These are phyloP conservation scores for Botrytis hyacinthi DNA, from an alignment of 2,329 filamentous ascomycete genomes.

Conservation along the genomic window DNA sequence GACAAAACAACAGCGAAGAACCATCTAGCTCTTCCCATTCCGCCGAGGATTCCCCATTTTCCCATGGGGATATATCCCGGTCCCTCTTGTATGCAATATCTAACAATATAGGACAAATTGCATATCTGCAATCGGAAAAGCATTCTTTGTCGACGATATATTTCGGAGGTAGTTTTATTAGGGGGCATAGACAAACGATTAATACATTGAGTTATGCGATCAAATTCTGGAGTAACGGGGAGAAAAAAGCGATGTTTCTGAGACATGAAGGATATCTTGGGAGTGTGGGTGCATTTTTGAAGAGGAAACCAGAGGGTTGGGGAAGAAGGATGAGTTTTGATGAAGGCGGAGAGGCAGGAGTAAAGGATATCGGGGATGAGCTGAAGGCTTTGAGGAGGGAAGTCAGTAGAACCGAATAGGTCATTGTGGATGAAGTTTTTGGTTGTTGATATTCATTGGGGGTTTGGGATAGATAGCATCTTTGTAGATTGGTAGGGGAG, in stretches of 20 bases:
- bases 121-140: slow-evolving; percentile 94
- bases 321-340: slow-evolving; percentile 69
- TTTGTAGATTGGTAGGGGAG: background rate
- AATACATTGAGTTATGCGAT: slow-evolving; percentile 96
- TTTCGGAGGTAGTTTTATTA: slow-evolving; percentile 95
- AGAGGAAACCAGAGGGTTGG: slow-evolving; percentile 88
- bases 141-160: slow-evolving; percentile 91
- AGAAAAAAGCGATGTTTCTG: slow-evolving; percentile 93
- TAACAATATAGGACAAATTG: slow-evolving; percentile 98
- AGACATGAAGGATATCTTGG: slow-evolving; percentile 95
- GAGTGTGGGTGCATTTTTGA: slow-evolving; percentile 89
- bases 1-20: slow-evolving; percentile 32
- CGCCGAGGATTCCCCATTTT: slow-evolving; percentile 53
- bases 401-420: background rate
- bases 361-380: background rate
- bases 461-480: background rate
- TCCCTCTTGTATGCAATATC: slow-evolving; percentile 92
- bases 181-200: slow-evolving; percentile 95
- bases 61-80: slow-evolving; percentile 79
- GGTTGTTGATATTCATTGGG: background rate
- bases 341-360: slow-evolving; percentile 23
- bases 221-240: slow-evolving; percentile 92
- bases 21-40: slow-evolving; percentile 15
- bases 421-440: too few species aligned
- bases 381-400: slow-evolving; percentile 1